phyloP scores from a whole-genome alignment of 2,329 filamentous ascomycete species.

The Curvularia hawaiiensis region DNA sequence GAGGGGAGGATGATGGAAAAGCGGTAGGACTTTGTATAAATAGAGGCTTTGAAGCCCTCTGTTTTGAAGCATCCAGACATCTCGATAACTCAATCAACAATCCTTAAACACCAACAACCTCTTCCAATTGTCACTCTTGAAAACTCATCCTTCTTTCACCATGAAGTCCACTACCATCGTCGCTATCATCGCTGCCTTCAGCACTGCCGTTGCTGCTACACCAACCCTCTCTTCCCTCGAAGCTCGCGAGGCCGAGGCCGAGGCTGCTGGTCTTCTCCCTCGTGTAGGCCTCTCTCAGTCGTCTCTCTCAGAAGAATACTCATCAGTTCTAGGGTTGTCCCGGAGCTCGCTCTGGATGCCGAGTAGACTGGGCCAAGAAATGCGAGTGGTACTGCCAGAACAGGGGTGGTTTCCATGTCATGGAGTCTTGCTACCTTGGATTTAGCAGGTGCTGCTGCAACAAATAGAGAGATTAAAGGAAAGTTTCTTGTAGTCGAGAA shows the following conservation, averaged over 20 bases:
- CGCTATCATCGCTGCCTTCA: conserved; percentile 1
- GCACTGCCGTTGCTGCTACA: conserved; percentile 1
- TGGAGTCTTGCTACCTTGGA: conserved; percentile 6
- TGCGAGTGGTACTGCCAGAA: conserved; percentile 10
- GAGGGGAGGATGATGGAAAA: too few relatives aligned
- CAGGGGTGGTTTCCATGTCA: conserved; percentile 4
- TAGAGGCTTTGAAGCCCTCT: too few relatives aligned
- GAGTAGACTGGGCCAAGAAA: conserved; percentile 8
- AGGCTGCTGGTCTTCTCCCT: conserved; percentile 4
- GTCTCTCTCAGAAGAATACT: background rate
- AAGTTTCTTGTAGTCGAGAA: too few relatives aligned
- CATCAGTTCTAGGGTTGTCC: conserved; percentile 1
- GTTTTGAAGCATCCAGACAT: too few relatives aligned
- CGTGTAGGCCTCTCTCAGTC: background rate
- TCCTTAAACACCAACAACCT: too few relatives aligned
- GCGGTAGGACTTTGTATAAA: too few relatives aligned
- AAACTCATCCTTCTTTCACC: too few relatives aligned
- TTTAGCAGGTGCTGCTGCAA: conserved; percentile 9
- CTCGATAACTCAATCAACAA: too few relatives aligned
- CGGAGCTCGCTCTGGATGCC: conserved; percentile 3
- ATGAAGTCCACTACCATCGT: conserved; percentile 3
- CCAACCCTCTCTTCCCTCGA: conserved; percentile 1
- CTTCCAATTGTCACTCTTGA: too few relatives aligned
- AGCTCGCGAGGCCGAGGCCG: conserved; percentile 7
- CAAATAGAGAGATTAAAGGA: background rate